Base-by-base conservation (phyloP, 2,329 filamentous ascomycete genomes). In the Alternaria infectoria region DNA sequence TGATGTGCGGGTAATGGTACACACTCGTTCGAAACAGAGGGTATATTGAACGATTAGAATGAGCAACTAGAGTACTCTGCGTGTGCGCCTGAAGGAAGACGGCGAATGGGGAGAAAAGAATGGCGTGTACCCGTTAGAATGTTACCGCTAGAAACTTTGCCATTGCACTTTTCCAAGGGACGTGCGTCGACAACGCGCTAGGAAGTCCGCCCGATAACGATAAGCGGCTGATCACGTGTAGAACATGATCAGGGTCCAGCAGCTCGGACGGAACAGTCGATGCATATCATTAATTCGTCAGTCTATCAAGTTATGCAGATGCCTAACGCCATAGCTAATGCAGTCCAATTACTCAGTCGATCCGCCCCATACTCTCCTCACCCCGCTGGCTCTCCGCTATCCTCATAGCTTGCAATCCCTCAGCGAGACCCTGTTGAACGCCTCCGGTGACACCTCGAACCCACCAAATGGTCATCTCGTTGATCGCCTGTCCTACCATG, bases 361-460 rank as follows among this genome's bases (percentile, higher is more conserved):
- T 40, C 59, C 62, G 62, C 55, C 68, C 66, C 13, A 65, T 8
- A 21, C 43, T 45, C 23, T 60, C 44, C 36, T 49, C 51, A 2
- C 30, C 32, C 25, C 21, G 45, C 30, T 63, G 32, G 19, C 30
- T 54, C 58, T 59, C 59, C 15, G 49, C 23, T 21, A 45, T 44
- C 19, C 83, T 83, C 51, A 86, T 64, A 45, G 84, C 79, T 19
- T 79, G 74, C 76, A 88, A 81, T 0, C 87, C 87, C 64, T 88
- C 84, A 2, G 83, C 84, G 36, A 84, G 81, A 6, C 91, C 89
- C 69, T 92, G 89, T 69, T 88, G 88, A 45, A 93, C 81, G 0
- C 91, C 91, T 13, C 88, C 89, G 2, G 88, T 85, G 54, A 93
- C 80, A 19, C 88, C 87, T 65, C 89, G 85, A 2, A 91, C 77